These are phyloP conservation scores for Penicillium sp. DNA, from an alignment of 2,329 filamentous ascomycete species.

Conservation along the genomic window DNA sequence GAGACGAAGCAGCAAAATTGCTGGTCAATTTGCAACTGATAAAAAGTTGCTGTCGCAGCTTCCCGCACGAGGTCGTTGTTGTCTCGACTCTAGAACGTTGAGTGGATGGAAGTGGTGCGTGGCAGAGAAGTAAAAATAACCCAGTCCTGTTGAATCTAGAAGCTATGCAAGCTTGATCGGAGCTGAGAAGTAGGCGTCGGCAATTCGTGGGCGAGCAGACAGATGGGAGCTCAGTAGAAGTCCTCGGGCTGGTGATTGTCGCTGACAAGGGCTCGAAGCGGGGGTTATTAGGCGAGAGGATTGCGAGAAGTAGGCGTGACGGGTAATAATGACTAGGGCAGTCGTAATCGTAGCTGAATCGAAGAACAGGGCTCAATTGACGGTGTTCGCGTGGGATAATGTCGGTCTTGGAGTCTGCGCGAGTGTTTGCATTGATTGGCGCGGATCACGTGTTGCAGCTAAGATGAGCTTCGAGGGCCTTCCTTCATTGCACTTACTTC, in stretches of 20 bases:
- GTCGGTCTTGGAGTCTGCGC: slow-evolving; percentile 12
- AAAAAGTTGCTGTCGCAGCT: not conserved
- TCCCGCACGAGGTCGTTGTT: not conserved
- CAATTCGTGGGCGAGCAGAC: not conserved
- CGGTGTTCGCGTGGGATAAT: slow-evolving; percentile 4
- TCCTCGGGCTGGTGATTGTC: not conserved
- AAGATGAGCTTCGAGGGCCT: slow-evolving; percentile 2
- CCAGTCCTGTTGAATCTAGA: not conserved
- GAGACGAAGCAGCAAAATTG: not conserved
- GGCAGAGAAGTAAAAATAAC: not conserved
- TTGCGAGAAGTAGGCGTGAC: not conserved
- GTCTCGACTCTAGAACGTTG: not conserved
- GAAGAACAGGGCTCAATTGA: slow-evolving; percentile 8
- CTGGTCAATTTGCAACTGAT: not conserved
- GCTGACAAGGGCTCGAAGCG: not conserved
- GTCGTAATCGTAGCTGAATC: not conserved
- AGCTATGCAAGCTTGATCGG: not conserved
- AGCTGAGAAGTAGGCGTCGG: not conserved
- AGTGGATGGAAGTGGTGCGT: not conserved
- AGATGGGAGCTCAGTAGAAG: not conserved
- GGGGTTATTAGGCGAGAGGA: not conserved
- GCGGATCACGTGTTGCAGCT: slow-evolving; percentile 19
- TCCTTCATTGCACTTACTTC: too few species aligned
- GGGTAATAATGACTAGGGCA: not conserved
- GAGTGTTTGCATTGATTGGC: slow-evolving; percentile 22